Base-by-base conservation (phyloP, 2,329 filamentous ascomycete genomes). In the Emericellopsis atlantica region DNA sequence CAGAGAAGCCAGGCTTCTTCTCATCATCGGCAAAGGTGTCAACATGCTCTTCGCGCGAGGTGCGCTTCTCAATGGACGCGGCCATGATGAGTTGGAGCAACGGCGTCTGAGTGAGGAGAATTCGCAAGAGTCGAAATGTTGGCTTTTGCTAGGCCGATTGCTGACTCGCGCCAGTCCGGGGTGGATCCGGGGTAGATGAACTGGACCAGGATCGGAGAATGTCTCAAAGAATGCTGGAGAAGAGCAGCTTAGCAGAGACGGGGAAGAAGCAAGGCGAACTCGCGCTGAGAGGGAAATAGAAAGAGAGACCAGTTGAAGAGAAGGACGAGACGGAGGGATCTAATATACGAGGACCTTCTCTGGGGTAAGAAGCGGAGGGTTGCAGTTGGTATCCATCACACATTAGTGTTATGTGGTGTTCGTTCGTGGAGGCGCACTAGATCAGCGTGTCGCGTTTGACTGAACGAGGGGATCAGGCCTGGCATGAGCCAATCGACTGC, bases 21-120 rank as follows among this genome's bases (percentile, higher is more conserved):
- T 24, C 40, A 22, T 41, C 39, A 14, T 40, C 41, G 16, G 37
- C 18, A 6, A 18, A 18, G 37, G 22, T 29, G 22, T 43, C 26
- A 32, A 43, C 26, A 11, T 42, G n/a, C 31, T 32, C 26, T 24
- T 32, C 37, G 26, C 37, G 36, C 36, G 36, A 40, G 16, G 11
- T 16, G 15, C 37, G 14, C 18, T 32, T 32, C 26, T 22, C 15
- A 6, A 18, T 15, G 4, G 18, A 26, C 14, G n/a, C 15, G 26
- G 23, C 26, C 26, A 9, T 29, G 12, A 3, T 7, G 26, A 21
- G 18, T 21, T 21, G 18, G 31, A 6, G 31, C 11, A 4, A 32
- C 11, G 5, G 6, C 31, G 15, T 12, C 11, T 12, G 31, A 15
- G 31, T 4, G 4, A 15, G 31, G 5, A 32, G 11, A 32, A 32